Evolutionary conservation across 2,329 filamentous ascomycete genomes (phyloP).

Genomic region (Epichloe coenophiala): DNA sequence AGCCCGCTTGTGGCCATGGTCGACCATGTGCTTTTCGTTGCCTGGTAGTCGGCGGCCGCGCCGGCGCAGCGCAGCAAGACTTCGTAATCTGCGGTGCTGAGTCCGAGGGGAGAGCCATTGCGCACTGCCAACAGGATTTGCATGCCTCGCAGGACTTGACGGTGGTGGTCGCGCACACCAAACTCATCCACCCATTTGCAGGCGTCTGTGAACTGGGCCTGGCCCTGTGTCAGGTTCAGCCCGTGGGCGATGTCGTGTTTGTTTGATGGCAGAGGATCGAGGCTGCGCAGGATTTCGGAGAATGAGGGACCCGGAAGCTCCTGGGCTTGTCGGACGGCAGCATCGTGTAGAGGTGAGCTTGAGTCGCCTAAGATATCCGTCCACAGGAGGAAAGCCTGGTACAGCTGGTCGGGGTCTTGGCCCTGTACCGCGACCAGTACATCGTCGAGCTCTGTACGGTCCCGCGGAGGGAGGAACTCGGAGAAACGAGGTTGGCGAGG

Average conservation of each 20-base stretch:
- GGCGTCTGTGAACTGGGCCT: slow-evolving; percentile 25
- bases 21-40: slow-evolving; percentile 23
- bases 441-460: slow-evolving; percentile 10
- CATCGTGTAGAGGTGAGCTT: slow-evolving; percentile 9
- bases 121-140: slow-evolving; percentile 22
- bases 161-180: slow-evolving; percentile 31
- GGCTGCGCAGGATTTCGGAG: slow-evolving; percentile 45
- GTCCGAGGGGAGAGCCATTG: slow-evolving; percentile 10
- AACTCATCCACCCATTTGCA: slow-evolving; percentile 25
- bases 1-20: slow-evolving; percentile 16
- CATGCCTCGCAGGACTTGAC: slow-evolving; percentile 22
- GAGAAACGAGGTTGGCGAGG: slow-evolving; percentile 2
- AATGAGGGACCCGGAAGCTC: slow-evolving; percentile 41
- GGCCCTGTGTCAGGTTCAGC: slow-evolving; percentile 24
- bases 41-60: slow-evolving; percentile 24
- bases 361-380: slow-evolving; percentile 10
- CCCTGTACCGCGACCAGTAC: slow-evolving; percentile 21
- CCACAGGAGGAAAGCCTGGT: slow-evolving; percentile 16
- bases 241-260: slow-evolving; percentile 35
- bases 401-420: slow-evolving; percentile 12
- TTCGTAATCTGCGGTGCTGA: slow-evolving; percentile 29
- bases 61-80: slow-evolving; percentile 34
- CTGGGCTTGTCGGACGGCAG: slow-evolving; percentile 18
- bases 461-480: slow-evolving; percentile 6
- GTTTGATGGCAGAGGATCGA: slow-evolving; percentile 39